phyloP scores from a whole-genome alignment of 2,329 filamentous ascomycete species.

The Epichloe hybrida region DNA sequence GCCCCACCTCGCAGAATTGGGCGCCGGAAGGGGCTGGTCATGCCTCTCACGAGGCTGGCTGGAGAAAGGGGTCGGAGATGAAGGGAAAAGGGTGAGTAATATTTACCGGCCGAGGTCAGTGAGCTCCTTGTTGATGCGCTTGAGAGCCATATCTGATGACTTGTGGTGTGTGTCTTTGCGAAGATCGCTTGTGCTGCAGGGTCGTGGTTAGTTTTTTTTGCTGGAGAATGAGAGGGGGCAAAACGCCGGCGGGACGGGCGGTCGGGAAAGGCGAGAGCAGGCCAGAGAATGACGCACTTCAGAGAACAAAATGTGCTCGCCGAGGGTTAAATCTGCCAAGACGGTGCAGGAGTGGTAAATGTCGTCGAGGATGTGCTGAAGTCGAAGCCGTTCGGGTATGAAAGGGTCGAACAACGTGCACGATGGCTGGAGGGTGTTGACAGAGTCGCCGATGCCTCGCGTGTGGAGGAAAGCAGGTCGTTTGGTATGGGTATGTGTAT shows the following conservation, averaged over 20 bases:
- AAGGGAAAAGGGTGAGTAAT: conserved; percentile 7
- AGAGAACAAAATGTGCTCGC: conserved; percentile 9
- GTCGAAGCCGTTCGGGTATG: not conserved
- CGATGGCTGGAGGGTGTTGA: not conserved
- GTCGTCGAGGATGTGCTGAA: conserved; percentile 1
- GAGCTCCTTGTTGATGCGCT: conserved; percentile 92
- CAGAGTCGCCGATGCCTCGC: not conserved
- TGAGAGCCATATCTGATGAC: conserved; percentile 58
- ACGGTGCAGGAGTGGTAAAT: conserved; percentile 6
- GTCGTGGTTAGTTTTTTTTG: conserved; percentile 12
- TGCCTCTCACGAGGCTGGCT: conserved; percentile 10
- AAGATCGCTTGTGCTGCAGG: conserved; percentile 10
- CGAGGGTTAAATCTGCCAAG: conserved; percentile 7
- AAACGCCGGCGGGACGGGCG: conserved; percentile 4
- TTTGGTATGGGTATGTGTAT: conserved; percentile 3
- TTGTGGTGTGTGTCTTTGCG: conserved; percentile 14
- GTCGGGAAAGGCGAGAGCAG: conserved; percentile 8
- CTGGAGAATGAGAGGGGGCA: conserved; percentile 2
- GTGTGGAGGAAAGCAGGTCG: conserved; percentile 2
- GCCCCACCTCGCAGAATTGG: conserved; percentile 24
- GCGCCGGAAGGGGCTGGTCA: conserved; percentile 8
- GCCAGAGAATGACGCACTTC: conserved; percentile 15
- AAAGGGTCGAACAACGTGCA: not conserved
- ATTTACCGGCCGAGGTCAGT: conserved; percentile 78
- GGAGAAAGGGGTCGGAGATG: not conserved